These are phyloP conservation scores for Aspergillus brasiliensis DNA, from an alignment of 2,329 filamentous ascomycete species.

Conservation along the genomic window DNA sequence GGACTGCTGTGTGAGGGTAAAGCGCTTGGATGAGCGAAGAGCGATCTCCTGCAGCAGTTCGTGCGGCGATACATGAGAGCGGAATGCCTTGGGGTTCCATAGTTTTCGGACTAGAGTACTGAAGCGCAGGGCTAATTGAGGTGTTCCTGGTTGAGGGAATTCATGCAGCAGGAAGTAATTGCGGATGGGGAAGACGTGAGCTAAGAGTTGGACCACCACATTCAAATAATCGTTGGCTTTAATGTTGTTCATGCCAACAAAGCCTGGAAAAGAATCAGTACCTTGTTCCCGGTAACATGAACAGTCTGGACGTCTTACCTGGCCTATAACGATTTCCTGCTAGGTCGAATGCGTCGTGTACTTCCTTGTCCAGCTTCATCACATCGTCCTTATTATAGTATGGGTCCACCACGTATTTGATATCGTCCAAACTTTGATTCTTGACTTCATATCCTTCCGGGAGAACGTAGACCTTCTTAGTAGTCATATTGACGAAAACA, in stretches of 20 bases:
- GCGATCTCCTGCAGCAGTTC: conserved; percentile 95
- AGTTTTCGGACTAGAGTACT: conserved; percentile 92
- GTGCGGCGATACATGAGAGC: conserved; percentile 94
- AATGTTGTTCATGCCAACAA: conserved; percentile 99
- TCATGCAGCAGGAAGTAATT: conserved; percentile 92
- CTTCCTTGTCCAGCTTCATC: conserved; percentile 69
- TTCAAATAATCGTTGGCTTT: conserved; percentile 99
- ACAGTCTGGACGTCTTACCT: conserved; percentile 42
- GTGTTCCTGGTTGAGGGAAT: conserved; percentile 61
- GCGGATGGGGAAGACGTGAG: conserved; percentile 84
- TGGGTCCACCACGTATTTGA: conserved; percentile 96
- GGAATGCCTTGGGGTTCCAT: conserved; percentile 97
- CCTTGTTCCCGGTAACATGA: neutral
- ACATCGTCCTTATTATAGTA: conserved; percentile 81
- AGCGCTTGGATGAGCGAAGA: conserved; percentile 85
- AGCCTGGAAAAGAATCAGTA: conserved; percentile 53
- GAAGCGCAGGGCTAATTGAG: conserved; percentile 85
- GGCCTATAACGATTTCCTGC: conserved; percentile 83
- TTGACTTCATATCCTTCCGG: conserved; percentile 97
- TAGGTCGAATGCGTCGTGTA: conserved; percentile 69
- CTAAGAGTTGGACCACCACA: conserved; percentile 85
- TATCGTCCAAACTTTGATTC: conserved; percentile 92
- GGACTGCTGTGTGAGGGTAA: conserved; percentile 85
- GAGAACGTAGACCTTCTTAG: conserved; percentile 54
- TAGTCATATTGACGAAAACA: conserved; percentile 95